Evolutionary conservation across 2,329 filamentous ascomycete genomes (phyloP).

Genomic region (Penicillium fuscoglaucum): DNA sequence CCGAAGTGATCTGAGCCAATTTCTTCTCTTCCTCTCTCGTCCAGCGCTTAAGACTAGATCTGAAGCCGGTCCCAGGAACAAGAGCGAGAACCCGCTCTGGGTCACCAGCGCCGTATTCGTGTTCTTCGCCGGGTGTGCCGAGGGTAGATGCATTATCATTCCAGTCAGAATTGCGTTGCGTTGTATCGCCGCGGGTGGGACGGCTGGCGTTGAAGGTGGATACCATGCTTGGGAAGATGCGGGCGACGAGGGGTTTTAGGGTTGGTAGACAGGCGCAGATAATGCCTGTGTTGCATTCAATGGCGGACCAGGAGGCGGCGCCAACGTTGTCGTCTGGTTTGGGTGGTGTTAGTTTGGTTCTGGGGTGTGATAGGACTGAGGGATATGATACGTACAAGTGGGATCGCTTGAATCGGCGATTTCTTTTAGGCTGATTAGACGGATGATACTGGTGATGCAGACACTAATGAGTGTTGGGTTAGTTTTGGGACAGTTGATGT

Average conservation of each 20-base stretch:
- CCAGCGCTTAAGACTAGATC: constrained; percentile 17
- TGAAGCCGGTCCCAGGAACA: constrained; percentile 13
- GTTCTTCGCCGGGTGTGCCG: constrained; percentile 30
- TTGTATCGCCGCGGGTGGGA: constrained; percentile 18
- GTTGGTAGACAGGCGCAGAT: constrained; percentile 46
- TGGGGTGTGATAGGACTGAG: too few species aligned
- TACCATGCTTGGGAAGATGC: constrained; percentile 32
- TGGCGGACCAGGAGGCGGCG: constrained; percentile 40
- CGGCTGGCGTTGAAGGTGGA: constrained; percentile 27
- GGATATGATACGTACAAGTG: constrained; percentile 30
- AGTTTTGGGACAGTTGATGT: neutral
- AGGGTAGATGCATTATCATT: constrained; percentile 30
- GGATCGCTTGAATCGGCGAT: constrained; percentile 37
- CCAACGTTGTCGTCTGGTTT: constrained; percentile 36
- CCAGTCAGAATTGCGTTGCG: constrained; percentile 29
- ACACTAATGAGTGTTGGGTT: constrained; percentile 21
- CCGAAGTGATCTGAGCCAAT: constrained; percentile 1
- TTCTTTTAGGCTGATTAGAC: constrained; percentile 33
- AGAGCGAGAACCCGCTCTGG: constrained; percentile 27
- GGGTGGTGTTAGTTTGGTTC: constrained; percentile 7
- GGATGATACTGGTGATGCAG: constrained; percentile 39
- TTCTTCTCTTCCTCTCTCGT: constrained; percentile 18
- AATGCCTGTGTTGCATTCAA: constrained; percentile 45
- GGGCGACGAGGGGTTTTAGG: constrained; percentile 38
- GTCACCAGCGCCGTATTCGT: constrained; percentile 29